phyloP scores from a whole-genome alignment of 176 grass and related monocot species.

The Musa beccarii region DNA sequence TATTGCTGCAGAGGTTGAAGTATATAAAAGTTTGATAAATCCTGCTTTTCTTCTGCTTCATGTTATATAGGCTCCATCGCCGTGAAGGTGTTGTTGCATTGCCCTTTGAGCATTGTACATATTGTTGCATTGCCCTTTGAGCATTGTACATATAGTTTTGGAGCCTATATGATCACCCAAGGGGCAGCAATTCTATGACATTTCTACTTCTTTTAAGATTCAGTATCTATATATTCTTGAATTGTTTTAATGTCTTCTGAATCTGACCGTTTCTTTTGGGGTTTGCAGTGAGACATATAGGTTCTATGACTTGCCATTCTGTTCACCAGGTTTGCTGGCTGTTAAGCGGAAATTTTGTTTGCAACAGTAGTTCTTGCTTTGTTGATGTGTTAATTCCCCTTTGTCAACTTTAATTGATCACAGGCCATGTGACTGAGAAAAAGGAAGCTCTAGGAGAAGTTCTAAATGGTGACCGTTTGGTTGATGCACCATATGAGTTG shows the following conservation, averaged over 20 bases:
- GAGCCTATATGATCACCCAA: neutral
- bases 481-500: slow-evolving; percentile 83
- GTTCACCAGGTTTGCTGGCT: slow-evolving; percentile 51
- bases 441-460: slow-evolving; percentile 80
- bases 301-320: slow-evolving; percentile 89
- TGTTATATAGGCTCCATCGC: neutral
- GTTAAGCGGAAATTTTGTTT: no score
- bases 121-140: neutral
- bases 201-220: neutral
- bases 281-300: slow-evolving; percentile 90
- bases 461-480: slow-evolving; percentile 80
- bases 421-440: slow-evolving; percentile 87
- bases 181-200: neutral
- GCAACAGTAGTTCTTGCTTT: no score
- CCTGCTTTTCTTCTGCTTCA: neutral
- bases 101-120: neutral
- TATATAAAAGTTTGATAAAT: neutral
- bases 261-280: slow-evolving; percentile 11
- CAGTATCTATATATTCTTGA: neutral
- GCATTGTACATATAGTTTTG: no score
- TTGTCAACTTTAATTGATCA: no score
- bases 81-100: neutral
- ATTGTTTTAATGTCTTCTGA: neutral
- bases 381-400: slow-evolving; percentile 11
- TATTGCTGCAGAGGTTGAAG: neutral